Evolutionary conservation across 2,329 filamentous ascomycete genomes (phyloP).

Genomic region (Fusarium chaquense): DNA sequence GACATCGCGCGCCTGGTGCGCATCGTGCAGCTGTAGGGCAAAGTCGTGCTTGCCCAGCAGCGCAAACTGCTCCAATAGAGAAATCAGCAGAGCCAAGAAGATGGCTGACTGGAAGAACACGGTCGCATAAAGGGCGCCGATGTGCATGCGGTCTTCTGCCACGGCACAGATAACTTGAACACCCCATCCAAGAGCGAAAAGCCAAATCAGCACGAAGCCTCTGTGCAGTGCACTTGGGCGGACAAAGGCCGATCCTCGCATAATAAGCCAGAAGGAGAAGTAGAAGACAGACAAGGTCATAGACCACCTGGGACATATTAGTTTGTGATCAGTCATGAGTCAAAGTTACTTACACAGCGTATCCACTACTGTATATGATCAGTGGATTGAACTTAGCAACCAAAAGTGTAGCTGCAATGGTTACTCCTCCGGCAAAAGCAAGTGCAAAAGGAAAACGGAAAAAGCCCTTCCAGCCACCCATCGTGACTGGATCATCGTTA

Average conservation of each 20-base stretch:
- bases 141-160: constrained; percentile 77
- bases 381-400: constrained; percentile 87
- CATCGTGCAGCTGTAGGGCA: constrained; percentile 67
- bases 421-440: constrained; percentile 73
- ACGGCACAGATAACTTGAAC: constrained; percentile 79
- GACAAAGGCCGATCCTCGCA: constrained; percentile 80
- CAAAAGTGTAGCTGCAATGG: constrained; percentile 79
- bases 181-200: constrained; percentile 81
- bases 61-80: constrained; percentile 83
- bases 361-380: constrained; percentile 90
- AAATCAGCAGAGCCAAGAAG: constrained; percentile 79
- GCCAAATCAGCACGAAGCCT: constrained; percentile 84
- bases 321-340: background rate
- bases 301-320: constrained; percentile 68
- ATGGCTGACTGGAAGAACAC: constrained; percentile 82
- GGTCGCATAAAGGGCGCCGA: constrained; percentile 83
- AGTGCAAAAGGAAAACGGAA: constrained; percentile 86
- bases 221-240: constrained; percentile 89
- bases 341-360: constrained; percentile 69
- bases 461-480: constrained; percentile 84
- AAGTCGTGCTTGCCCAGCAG: constrained; percentile 79
- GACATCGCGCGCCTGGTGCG: constrained; percentile 59
- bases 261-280: constrained; percentile 83
- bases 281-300: constrained; percentile 89
- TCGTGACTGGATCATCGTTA: constrained; percentile 69